A percentile compares a stretch with the other conserved stretches of the same genome.
These are phyloP conservation scores for Poa pratensis DNA, from an alignment of 176 grass and related monocot species.

Conservation along the genomic window DNA sequence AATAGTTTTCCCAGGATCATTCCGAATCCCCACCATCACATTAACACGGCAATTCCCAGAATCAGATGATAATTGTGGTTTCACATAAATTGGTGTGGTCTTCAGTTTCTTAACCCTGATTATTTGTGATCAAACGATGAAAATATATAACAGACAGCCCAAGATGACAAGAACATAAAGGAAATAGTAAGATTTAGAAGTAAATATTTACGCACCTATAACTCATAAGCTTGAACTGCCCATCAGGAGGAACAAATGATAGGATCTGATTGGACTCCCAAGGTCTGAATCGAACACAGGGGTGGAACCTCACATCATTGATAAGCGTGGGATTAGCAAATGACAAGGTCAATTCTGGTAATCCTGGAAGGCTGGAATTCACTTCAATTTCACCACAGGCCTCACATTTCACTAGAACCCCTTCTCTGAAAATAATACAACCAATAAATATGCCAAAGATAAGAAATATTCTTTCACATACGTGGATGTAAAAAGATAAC, in stretches of 20 bases:
- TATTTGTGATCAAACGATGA: conserved; percentile 31
- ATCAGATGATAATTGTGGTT: conserved; percentile 84
- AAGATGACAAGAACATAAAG: conserved; percentile 18
- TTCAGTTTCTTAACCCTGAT: conserved; percentile 87
- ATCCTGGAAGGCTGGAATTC: conserved; percentile 77
- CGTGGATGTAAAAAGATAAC: background rate
- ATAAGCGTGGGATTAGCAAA: conserved; percentile 81
- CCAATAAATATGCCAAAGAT: background rate
- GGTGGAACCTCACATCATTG: conserved; percentile 88
- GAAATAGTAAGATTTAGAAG: background rate
- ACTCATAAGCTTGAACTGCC: conserved; percentile 89
- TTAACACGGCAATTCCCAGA: conserved; percentile 83
- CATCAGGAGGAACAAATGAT: conserved; percentile 90
- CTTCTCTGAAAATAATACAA: conserved; percentile 62
- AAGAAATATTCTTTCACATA: background rate
- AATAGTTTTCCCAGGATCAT: conserved; percentile 96
- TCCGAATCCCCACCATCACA: conserved; percentile 80
- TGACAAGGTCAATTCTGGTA: conserved; percentile 89
- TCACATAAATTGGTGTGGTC: conserved; percentile 87
- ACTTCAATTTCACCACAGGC: conserved; percentile 90
- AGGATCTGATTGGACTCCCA: conserved; percentile 83
- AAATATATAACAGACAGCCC: background rate
- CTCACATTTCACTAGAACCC: conserved; percentile 78
- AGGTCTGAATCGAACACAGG: conserved; percentile 83
- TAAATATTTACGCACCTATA: conserved; percentile 63